Base-by-base conservation (phyloP, 768 basidiomycete species). In the Boletus reticulatus region DNA sequence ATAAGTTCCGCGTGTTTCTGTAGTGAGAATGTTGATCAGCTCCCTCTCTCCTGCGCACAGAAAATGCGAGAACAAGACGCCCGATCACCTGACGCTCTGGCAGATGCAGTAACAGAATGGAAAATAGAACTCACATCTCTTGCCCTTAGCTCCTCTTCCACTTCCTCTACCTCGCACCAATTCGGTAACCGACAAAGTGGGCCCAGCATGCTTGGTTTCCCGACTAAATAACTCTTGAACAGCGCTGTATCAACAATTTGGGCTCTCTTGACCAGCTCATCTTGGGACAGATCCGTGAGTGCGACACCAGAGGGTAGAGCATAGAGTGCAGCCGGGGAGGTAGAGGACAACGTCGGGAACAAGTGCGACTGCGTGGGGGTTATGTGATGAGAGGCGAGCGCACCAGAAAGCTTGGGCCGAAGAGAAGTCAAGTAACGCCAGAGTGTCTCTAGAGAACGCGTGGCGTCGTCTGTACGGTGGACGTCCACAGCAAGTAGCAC, bases 81-180 rank as follows among this genome's bases (percentile, higher is more conserved):
- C 14, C 27, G 11, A 24, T 4, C 13, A 20, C n/a, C 24, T 20
- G 29, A 22, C 43, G 19, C n/a, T 31, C n/a, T 17, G 17, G 34
- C 12, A 24, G 22, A 38, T 10, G 41, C 59, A 22, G n/a, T 19
- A 45, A 39, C 13, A 20, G 10, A 37, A 32, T 11, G 3, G 32
- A 14, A 50, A 20, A 24, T 16, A 16, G 1, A 22, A 57, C 80
- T 31, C 53, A 92, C 95, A 83, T 89, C 87, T 36, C 88, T 82
- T 29, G 82, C 83, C 54, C 84, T 80, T 50, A 99, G 73, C 56
- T 93, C 83, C 67, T 90, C 93, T 68, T 99, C 94, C 1, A 95
- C 92, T 64, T 95, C 91, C 6, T 84, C 85, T 1, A 98, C 94
- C 66, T 98, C 97, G 71, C 96, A 98, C 94, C 94, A 99, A 71